phyloP scores from a whole-genome alignment of 1,284 basidiomycete genomes.

The Ustilago cynodontis region DNA sequence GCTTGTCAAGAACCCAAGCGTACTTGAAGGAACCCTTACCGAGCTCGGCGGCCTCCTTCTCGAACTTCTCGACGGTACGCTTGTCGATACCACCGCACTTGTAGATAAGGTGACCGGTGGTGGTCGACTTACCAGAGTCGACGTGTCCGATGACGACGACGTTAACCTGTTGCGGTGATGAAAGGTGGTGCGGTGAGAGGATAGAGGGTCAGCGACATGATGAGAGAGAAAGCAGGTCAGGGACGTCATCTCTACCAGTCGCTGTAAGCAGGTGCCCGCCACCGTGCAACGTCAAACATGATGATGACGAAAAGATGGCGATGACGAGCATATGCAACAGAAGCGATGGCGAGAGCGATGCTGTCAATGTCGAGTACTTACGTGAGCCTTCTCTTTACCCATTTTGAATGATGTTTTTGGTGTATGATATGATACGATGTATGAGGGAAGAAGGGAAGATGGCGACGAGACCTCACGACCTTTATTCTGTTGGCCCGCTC shows the following conservation, averaged over 20 bases:
- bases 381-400: conserved; percentile 65
- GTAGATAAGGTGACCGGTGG: conserved; percentile 99
- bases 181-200: background rate
- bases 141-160: conserved; percentile 70
- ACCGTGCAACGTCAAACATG: background rate
- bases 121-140: conserved; percentile 88
- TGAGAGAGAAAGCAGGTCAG: no score
- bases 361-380: conserved; percentile 32
- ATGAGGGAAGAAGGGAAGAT: conserved; percentile 47
- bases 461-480: conserved; percentile 17
- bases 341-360: background rate
- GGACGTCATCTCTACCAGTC: background rate
- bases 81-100: conserved; percentile 99
- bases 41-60: conserved; percentile 99
- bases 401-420: conserved; percentile 55
- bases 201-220: conserved; percentile 21
- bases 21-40: conserved; percentile 99
- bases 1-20: conserved; percentile 99
- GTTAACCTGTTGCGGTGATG: conserved; percentile 64
- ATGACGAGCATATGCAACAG: background rate
- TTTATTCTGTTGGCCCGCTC: conserved; percentile 40
- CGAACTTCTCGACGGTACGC: conserved; percentile 99
- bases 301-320: conserved; percentile 1
- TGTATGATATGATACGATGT: conserved; percentile 53
- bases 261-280: background rate